These are phyloP conservation scores for Venturia pyrina DNA, from an alignment of 2,329 filamentous ascomycete species.

Conservation along the genomic window DNA sequence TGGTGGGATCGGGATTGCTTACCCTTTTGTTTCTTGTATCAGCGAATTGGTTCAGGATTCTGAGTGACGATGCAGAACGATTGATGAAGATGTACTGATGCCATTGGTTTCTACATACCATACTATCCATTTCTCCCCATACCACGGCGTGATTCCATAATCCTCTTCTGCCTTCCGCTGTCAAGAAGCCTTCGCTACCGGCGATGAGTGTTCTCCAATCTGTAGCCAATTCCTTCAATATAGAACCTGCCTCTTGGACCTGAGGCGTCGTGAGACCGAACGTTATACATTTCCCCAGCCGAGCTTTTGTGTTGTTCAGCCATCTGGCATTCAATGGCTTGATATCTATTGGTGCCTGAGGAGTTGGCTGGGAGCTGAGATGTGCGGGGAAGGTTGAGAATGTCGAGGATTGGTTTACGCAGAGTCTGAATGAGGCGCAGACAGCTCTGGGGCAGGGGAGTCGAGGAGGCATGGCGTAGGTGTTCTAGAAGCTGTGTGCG, in stretches of 20 bases:
- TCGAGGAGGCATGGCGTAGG: background rate
- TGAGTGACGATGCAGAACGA: background rate
- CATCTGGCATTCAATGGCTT: slow-evolving; percentile 41
- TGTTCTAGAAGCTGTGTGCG: background rate
- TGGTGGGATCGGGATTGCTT: background rate
- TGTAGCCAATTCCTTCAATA: slow-evolving; percentile 49
- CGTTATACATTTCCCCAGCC: slow-evolving; percentile 64
- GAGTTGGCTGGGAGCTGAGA: background rate
- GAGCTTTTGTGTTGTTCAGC: slow-evolving; percentile 56
- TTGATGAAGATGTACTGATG: background rate
- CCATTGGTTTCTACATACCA: slow-evolving; percentile 14
- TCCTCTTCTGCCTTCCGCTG: slow-evolving; percentile 49
- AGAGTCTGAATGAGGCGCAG: background rate
- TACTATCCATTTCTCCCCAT: slow-evolving; percentile 66
- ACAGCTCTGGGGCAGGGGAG: background rate
- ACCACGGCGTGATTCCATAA: slow-evolving; percentile 58
- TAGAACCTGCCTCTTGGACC: slow-evolving; percentile 43
- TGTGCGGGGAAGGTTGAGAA: background rate
- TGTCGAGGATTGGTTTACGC: background rate
- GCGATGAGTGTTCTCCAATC: slow-evolving; percentile 66
- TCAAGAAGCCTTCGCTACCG: slow-evolving; percentile 67
- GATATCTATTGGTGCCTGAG: background rate
- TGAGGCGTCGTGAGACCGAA: slow-evolving; percentile 58
- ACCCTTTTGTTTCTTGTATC: background rate
- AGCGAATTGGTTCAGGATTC: background rate